A percentile compares a stretch with the other conserved stretches of the same genome.
These are phyloP conservation scores for Pythium aquatile DNA, from an alignment of 352 stramenopile species.

Conservation along the genomic window DNA sequence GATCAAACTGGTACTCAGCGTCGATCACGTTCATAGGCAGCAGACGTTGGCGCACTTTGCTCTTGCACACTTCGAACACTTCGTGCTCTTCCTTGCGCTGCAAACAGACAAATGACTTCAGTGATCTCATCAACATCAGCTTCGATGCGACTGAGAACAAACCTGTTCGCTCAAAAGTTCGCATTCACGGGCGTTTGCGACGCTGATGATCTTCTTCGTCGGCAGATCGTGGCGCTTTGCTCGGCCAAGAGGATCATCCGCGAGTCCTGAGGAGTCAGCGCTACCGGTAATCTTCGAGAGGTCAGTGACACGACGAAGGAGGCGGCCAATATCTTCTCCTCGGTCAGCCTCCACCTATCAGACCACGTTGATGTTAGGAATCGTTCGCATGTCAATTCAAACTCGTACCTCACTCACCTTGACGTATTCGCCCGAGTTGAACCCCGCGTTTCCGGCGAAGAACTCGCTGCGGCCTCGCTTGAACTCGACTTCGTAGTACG, in stretches of 20 bases:
- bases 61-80: constrained; percentile 95
- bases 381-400: too few relatives aligned
- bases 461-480: constrained; percentile 92
- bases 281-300: constrained; percentile 63
- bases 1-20: constrained; percentile 98
- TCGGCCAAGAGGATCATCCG: constrained; percentile 47
- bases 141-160: not conserved
- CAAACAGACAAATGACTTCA: not conserved
- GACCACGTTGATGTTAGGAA: not conserved
- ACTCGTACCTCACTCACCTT: constrained; percentile 49
- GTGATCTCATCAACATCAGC: too few relatives aligned
- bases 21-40: constrained; percentile 98
- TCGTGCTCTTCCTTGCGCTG: constrained; percentile 94
- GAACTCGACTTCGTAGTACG: constrained; percentile 95
- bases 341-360: constrained; percentile 96
- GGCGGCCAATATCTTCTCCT: constrained; percentile 95
- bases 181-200: constrained; percentile 91
- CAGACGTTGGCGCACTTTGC: constrained; percentile 92
- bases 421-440: constrained; percentile 93
- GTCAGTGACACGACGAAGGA: constrained; percentile 88
- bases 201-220: constrained; percentile 92
- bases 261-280: constrained; percentile 29
- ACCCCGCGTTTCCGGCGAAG: constrained; percentile 82
- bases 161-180: constrained; percentile 86
- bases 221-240: constrained; percentile 67